These are phyloP conservation scores for Silene uniflora DNA, from an alignment of 148 eudicot species.

Conservation along the genomic window DNA sequence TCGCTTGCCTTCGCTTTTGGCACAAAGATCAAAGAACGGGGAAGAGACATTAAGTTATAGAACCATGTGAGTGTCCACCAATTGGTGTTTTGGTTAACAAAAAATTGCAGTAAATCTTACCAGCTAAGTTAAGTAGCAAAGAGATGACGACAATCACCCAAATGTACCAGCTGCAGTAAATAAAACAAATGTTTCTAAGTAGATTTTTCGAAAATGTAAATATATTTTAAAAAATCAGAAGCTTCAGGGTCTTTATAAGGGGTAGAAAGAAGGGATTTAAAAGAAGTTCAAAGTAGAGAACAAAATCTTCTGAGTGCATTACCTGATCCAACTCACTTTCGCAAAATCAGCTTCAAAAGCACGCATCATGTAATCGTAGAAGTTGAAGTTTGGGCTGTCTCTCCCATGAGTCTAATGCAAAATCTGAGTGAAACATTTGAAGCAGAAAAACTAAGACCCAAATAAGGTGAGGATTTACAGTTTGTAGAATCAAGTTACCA, in stretches of 20 bases:
- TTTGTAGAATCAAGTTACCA: constrained; percentile 17
- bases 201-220: neutral
- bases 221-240: neutral
- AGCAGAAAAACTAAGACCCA: neutral
- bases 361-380: constrained; percentile 49
- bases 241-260: neutral
- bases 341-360: constrained; percentile 50
- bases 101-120: constrained; percentile 20
- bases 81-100: neutral
- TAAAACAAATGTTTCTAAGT: constrained; percentile 2
- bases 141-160: constrained; percentile 45
- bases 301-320: neutral
- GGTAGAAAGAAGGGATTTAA: too few relatives aligned
- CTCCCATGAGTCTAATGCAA: constrained; percentile 37
- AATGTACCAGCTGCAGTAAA: constrained; percentile 43
- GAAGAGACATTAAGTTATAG: too few relatives aligned
- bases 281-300: too few relatives aligned
- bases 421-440: neutral
- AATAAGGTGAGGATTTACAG: neutral
- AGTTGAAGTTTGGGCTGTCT: constrained; percentile 41
- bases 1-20: too few relatives aligned
- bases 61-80: too few relatives aligned
- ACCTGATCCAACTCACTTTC: constrained; percentile 52
- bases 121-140: constrained; percentile 44
- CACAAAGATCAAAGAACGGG: too few relatives aligned